Evolutionary conservation across 306 rosid species (phyloP), one percentile per base, ranked within the genome.

Genomic region (Casuarina cunninghamiana): DNA sequence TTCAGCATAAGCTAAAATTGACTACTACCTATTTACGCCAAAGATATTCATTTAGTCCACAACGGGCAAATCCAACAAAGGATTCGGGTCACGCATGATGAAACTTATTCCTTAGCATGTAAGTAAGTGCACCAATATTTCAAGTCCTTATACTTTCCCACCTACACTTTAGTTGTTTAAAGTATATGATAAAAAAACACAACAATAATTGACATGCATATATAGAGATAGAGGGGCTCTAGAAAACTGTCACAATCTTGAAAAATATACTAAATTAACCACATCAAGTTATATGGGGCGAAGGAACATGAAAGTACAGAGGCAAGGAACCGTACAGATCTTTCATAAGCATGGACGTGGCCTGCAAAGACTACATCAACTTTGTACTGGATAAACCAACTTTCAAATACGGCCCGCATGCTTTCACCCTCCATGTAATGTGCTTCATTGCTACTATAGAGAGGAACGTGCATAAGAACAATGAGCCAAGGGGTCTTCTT

Each of bases 361-460:
- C 99, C 99, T 32, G 99, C 99, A 86, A 96, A 96, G 77, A 93
- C 68, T 42, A 88, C 85, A 10, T 96, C 99, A 61, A 96, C 96
- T 89, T 85, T 96, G 89, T 91, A 84, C 2, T 80, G 43, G 79
- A 90, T 75, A 79, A 93, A 91, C 98, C 93, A 93, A 80, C 93
- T 91, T 87, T 96, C 99, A 66, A 81, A 96, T 57, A 74, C 93
- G 44, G 84, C 81, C 57, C 97, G 86, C 89, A 96, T 96, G 83
- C 99, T 91, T 84, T 95, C 99, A 65, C 99, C 99, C 79, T 95
- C 99, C 97, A 90, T 87, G 75, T 78, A 96, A 82, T 96, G 99
- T 70, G 87, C 96, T 9, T 87, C 86, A 61, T 96, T 93, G 81
- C 97, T 88, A 74, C 83, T 91, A 88, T 96, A 96, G 80, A 91